Percentiles rank a stretch among this genome's conserved stretches.
Conservation (phyloP, 106 monocot species). For the Hemerocallis citrina region DNA sequence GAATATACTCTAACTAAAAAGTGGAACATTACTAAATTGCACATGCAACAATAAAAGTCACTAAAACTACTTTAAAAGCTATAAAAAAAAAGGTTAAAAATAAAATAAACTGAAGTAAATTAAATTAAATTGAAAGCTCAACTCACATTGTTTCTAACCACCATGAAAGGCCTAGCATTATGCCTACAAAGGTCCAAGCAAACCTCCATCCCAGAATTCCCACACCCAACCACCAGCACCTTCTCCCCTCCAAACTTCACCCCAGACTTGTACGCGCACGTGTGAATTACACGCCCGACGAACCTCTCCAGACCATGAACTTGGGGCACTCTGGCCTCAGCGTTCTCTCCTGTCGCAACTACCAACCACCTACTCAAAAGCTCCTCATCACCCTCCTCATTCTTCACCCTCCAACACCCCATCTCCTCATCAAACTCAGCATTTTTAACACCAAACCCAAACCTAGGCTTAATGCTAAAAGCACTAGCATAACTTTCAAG, state of each 20-base stretch:
- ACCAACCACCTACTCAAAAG: slow-evolving; percentile 61
- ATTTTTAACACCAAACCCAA: slow-evolving; percentile 28
- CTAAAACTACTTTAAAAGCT: background rate
- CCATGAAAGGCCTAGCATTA: slow-evolving; percentile 54
- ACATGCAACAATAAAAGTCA: no score
- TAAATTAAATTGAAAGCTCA: background rate
- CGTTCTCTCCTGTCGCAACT: slow-evolving; percentile 93
- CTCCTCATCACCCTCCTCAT: slow-evolving; percentile 21
- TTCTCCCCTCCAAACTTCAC: slow-evolving; percentile 41
- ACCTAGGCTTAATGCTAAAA: slow-evolving; percentile 43
- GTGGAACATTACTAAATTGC: no score
- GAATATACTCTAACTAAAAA: no score
- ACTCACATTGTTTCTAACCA: slow-evolving; percentile 72
- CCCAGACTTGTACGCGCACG: slow-evolving; percentile 58
- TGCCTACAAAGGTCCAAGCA: slow-evolving; percentile 80
- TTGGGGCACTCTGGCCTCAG: slow-evolving; percentile 57
- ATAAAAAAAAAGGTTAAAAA: background rate
- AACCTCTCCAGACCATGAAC: slow-evolving; percentile 38
- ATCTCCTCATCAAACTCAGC: slow-evolving; percentile 39
- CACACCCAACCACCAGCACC: slow-evolving; percentile 82
- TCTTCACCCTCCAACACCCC: slow-evolving; percentile 41
- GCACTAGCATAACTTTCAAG: slow-evolving; percentile 50
- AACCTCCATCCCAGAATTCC: slow-evolving; percentile 96
- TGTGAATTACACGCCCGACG: slow-evolving; percentile 49
- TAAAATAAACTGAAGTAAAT: background rate